A percentile compares a stretch with the other conserved stretches of the same genome.
phyloP scores from a whole-genome alignment of 108 stramenopile species.

The Nitzschia sp. region DNA sequence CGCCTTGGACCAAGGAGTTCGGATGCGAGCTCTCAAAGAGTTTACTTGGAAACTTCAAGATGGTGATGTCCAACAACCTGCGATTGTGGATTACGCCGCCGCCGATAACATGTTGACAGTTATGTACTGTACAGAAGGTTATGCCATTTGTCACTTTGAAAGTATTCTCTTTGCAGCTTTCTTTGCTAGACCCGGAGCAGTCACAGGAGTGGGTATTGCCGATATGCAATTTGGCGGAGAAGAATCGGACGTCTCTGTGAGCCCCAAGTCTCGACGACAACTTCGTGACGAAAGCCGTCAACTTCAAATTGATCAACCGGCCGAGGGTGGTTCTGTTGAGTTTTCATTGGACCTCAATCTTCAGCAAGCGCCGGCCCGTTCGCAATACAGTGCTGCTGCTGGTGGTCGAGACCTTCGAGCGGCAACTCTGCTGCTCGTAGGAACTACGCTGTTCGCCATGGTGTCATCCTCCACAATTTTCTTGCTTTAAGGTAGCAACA shows the following conservation, averaged over 20 bases:
- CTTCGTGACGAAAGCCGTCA: neutral
- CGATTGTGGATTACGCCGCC: neutral
- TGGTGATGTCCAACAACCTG: neutral
- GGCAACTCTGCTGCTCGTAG: no score
- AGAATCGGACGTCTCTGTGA: neutral
- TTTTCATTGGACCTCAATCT: neutral
- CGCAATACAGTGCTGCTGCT: no score
- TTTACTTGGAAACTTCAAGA: constrained; percentile 1
- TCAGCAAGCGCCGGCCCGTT: no score
- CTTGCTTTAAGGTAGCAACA: no score
- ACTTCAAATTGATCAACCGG: neutral
- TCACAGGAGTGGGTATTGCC: neutral
- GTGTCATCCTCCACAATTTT: no score
- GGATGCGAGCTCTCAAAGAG: neutral
- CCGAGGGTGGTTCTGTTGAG: neutral
- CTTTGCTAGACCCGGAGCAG: neutral
- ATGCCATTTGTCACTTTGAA: constrained; percentile 10
- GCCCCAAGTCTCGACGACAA: neutral
- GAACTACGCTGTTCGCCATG: no score
- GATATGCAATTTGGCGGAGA: constrained; percentile 9
- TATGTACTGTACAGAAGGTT: neutral
- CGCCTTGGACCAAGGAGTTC: neutral
- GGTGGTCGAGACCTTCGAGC: no score
- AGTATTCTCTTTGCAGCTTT: neutral
- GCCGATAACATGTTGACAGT: neutral